Conservation (phyloP, 768 basidiomycete genomes). For the Sarcomyxa edulis region DNA sequence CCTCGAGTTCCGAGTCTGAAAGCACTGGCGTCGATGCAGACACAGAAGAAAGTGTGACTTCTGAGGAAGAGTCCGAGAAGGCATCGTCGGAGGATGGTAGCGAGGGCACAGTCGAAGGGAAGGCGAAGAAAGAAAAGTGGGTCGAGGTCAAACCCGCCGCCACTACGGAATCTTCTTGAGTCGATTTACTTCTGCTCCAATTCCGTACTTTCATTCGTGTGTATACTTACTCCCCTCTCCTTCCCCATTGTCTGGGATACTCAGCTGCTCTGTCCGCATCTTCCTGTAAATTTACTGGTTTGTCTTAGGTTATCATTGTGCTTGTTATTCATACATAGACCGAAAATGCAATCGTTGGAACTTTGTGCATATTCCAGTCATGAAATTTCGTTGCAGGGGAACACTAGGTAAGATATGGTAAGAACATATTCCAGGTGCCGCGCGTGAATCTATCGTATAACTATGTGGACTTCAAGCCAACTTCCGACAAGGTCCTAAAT, state of each 20-base stretch:
- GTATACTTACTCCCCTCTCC: slow-evolving; percentile 1
- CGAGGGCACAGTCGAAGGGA: no score
- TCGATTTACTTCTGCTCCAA: slow-evolving; percentile 10
- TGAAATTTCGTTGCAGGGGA: no score
- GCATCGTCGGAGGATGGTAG: slow-evolving; percentile 22
- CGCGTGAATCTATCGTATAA: neutral
- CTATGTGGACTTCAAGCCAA: slow-evolving; percentile 65
- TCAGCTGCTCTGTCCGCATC: slow-evolving; percentile 6
- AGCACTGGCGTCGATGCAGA: slow-evolving; percentile 66
- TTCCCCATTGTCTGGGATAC: slow-evolving; percentile 7
- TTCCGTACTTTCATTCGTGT: neutral
- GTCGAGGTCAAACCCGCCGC: slow-evolving; percentile 53
- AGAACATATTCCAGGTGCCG: neutral
- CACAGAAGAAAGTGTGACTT: slow-evolving; percentile 70
- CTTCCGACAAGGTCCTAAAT: slow-evolving; percentile 82
- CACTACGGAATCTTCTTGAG: slow-evolving; percentile 13
- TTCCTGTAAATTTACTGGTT: slow-evolving; percentile 3
- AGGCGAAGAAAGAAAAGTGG: slow-evolving; percentile 81
- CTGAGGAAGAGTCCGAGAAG: slow-evolving; percentile 64
- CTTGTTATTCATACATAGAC: slow-evolving; percentile 1
- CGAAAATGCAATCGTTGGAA: no score
- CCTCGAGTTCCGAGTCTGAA: slow-evolving; percentile 56
- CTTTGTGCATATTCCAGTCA: no score
- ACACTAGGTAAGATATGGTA: no score
- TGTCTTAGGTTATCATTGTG: neutral